phyloP scores from a whole-genome alignment of 345 rosid genomes.

The Gossypium anomalum region DNA sequence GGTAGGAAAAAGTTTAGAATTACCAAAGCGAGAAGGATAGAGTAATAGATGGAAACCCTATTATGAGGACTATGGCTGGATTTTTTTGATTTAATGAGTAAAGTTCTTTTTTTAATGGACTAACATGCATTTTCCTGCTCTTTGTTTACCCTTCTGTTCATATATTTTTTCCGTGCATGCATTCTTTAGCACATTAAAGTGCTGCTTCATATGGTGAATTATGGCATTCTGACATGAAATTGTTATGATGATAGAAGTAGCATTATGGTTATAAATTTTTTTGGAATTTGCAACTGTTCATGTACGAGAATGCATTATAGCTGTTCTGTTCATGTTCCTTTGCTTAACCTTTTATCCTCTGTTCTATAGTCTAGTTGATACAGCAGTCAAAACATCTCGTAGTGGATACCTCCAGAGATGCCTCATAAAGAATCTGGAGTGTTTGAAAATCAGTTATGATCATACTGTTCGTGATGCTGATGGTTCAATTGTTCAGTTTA shows the following conservation, averaged over 20 bases:
- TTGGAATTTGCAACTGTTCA: slow-evolving; percentile 6
- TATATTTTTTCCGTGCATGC: neutral
- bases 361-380: slow-evolving; percentile 77
- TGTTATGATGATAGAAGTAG: neutral
- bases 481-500: slow-evolving; percentile 88
- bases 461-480: slow-evolving; percentile 95
- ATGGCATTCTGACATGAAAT: neutral
- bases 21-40: neutral
- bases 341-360: slow-evolving; percentile 21
- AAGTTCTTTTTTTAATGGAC: neutral
- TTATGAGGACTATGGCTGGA: neutral
- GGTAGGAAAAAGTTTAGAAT: neutral
- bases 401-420: slow-evolving; percentile 99
- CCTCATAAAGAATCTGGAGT: slow-evolving; percentile 90
- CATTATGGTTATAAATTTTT: no score
- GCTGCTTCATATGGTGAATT: neutral
- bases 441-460: slow-evolving; percentile 83
- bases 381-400: slow-evolving; percentile 98
- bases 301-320: neutral
- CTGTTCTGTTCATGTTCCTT: neutral
- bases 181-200: neutral
- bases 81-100: neutral
- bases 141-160: neutral
- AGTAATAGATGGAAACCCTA: neutral
- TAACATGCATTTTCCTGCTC: neutral